These are phyloP conservation scores for Starmerella sp. DNA, from an alignment of 805 yeast genomes.

Conservation along the genomic window DNA sequence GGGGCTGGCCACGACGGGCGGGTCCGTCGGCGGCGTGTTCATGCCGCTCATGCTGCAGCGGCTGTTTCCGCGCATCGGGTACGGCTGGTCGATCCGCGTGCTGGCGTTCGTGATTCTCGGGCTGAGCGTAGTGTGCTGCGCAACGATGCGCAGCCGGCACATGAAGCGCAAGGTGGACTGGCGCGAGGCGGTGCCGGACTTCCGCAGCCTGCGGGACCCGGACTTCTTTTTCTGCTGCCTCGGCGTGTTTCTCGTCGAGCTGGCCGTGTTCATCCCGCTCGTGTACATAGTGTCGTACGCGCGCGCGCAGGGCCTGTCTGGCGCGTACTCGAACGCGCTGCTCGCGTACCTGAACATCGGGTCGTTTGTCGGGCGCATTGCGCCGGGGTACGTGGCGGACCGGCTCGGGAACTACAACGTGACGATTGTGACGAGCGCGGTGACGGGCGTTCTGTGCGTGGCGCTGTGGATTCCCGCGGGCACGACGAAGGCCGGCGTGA, in stretches of 20 bases:
- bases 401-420: constrained; percentile 46
- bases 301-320: constrained; percentile 36
- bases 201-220: constrained; percentile 24
- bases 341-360: constrained; percentile 40
- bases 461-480: constrained; percentile 56
- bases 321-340: constrained; percentile 30
- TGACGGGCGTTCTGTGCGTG: constrained; percentile 35
- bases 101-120: constrained; percentile 31
- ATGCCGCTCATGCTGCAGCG: constrained; percentile 45
- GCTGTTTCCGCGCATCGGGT: constrained; percentile 41
- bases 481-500: constrained; percentile 35
- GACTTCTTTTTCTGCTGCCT: constrained; percentile 25
- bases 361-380: constrained; percentile 43
- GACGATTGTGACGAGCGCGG: constrained; percentile 37
- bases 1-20: constrained; percentile 54
- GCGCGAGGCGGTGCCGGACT: constrained; percentile 26
- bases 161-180: constrained; percentile 12
- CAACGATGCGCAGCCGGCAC: constrained; percentile 32
- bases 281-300: constrained; percentile 53
- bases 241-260: constrained; percentile 36
- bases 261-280: constrained; percentile 40
- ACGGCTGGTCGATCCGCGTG: constrained; percentile 48
- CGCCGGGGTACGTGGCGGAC: constrained; percentile 51
- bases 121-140: constrained; percentile 27
- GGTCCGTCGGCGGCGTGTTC: constrained; percentile 53